Evolutionary conservation across 352 stramenopile genomes (phyloP).

Genomic region (Pythium chondricola): DNA sequence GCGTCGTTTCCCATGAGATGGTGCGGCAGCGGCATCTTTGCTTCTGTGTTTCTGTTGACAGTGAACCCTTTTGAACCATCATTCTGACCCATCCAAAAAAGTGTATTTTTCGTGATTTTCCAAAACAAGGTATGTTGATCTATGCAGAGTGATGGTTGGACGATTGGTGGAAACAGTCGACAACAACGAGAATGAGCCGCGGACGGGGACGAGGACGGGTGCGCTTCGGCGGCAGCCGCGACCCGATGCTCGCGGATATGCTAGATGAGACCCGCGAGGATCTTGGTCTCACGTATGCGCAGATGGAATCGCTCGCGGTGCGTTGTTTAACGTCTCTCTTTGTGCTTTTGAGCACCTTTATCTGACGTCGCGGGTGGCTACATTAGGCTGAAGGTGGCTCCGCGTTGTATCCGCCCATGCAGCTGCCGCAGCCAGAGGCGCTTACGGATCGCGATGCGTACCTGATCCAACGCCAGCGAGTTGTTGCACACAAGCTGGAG

Average conservation of each 20-base stretch:
- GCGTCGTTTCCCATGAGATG: background rate
- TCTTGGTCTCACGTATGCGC: conserved; percentile 51
- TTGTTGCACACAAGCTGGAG: conserved; percentile 61
- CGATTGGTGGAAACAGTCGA: conserved; percentile 3
- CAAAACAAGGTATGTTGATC: conserved; percentile 9
- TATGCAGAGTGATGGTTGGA: conserved; percentile 5
- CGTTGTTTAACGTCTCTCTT: too few species aligned
- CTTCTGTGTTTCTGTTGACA: background rate
- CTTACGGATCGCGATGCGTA: conserved; percentile 52
- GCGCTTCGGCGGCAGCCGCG: conserved; percentile 65
- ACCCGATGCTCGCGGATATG: conserved; percentile 58
- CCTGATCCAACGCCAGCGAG: conserved; percentile 62
- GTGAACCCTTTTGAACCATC: too few species aligned
- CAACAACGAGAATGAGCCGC: conserved; percentile 36
- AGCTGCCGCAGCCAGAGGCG: conserved; percentile 54
- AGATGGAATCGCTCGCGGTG: conserved; percentile 69
- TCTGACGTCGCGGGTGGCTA: background rate
- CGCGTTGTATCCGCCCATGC: conserved; percentile 51
- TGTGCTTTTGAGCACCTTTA: too few species aligned
- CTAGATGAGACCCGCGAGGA: conserved; percentile 72
- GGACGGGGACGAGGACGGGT: conserved; percentile 57
- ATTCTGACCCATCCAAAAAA: too few species aligned
- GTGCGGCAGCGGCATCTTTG: background rate
- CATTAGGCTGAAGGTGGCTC: conserved; percentile 35
- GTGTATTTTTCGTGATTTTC: too few species aligned